phyloP scores from a whole-genome alignment of 306 rosid species.

The Pyrus betulifolia region DNA sequence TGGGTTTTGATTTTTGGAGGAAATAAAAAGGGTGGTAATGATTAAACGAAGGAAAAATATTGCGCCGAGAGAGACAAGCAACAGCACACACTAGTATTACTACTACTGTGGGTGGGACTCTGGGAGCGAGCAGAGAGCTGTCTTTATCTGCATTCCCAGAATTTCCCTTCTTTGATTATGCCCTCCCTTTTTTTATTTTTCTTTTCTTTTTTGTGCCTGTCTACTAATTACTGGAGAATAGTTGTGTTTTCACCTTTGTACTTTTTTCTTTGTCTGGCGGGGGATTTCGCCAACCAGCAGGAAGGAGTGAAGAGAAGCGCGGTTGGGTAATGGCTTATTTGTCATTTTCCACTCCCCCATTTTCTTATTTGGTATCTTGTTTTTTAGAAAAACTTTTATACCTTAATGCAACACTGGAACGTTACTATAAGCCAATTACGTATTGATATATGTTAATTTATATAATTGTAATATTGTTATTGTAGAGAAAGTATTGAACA shows the following conservation, averaged over 20 bases:
- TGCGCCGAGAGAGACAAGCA: background rate
- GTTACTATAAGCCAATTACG: too few species aligned
- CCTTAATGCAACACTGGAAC: rapidly evolving
- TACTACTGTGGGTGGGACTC: background rate
- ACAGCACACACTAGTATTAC: background rate
- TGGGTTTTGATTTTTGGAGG: conserved; percentile 1
- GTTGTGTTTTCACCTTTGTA: background rate
- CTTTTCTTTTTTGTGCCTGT: background rate
- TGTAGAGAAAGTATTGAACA: too few species aligned
- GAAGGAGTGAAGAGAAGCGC: background rate
- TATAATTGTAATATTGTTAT: too few species aligned
- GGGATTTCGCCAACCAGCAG: background rate
- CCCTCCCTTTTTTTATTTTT: background rate
- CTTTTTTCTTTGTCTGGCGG: background rate
- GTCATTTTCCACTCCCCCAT: background rate
- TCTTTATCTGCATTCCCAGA: background rate
- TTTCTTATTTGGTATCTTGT: background rate
- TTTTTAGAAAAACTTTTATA: background rate
- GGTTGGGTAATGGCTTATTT: background rate
- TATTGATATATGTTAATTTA: background rate
- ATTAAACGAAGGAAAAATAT: conserved; percentile 1
- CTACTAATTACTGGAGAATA: background rate
- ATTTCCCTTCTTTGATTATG: background rate
- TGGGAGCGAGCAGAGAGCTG: background rate
- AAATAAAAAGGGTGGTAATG: background rate